Percentiles rank a stretch among this genome's conserved stretches.
Evolutionary conservation across 2,329 filamentous ascomycete genomes (phyloP).

Genomic region (Epichloe coenophiala): DNA sequence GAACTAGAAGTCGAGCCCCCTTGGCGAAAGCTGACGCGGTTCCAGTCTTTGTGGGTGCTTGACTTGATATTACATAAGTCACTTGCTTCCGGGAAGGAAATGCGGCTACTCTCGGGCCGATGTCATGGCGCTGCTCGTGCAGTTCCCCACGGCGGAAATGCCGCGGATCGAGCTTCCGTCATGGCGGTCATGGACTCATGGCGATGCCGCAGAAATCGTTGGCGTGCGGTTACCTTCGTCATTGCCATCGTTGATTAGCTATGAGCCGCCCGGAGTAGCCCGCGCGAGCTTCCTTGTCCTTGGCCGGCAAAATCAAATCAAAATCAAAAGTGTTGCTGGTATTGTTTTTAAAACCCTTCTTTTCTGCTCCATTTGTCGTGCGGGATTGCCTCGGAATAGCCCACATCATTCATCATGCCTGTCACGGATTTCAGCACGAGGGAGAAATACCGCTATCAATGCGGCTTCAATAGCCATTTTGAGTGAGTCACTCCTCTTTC

Average conservation of each 20-base stretch:
- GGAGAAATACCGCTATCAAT: constrained; percentile 60
- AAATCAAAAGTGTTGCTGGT: neutral
- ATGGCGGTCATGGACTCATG: too few relatives aligned
- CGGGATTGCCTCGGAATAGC: neutral
- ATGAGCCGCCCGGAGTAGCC: neutral
- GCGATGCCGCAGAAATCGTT: neutral
- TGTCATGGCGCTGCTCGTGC: neutral
- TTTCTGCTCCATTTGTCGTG: neutral
- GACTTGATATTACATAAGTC: neutral
- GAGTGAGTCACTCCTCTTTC: constrained; percentile 40
- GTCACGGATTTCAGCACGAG: constrained; percentile 32
- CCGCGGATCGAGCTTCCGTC: neutral
- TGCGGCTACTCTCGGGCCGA: constrained; percentile 5
- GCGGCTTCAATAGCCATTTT: constrained; percentile 64
- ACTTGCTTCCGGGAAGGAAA: neutral
- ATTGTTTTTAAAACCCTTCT: too few relatives aligned
- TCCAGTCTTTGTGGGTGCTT: too few relatives aligned
- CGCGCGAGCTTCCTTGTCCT: neutral
- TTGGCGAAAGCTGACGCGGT: neutral
- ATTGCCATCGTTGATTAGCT: neutral
- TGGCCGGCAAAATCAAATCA: too few relatives aligned
- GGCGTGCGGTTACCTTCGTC: neutral
- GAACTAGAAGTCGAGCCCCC: neutral
- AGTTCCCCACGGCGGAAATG: constrained; percentile 5
- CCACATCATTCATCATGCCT: constrained; percentile 27